Conservation (phyloP, 2,329 filamentous ascomycete species). For the Drechslera avenae region DNA sequence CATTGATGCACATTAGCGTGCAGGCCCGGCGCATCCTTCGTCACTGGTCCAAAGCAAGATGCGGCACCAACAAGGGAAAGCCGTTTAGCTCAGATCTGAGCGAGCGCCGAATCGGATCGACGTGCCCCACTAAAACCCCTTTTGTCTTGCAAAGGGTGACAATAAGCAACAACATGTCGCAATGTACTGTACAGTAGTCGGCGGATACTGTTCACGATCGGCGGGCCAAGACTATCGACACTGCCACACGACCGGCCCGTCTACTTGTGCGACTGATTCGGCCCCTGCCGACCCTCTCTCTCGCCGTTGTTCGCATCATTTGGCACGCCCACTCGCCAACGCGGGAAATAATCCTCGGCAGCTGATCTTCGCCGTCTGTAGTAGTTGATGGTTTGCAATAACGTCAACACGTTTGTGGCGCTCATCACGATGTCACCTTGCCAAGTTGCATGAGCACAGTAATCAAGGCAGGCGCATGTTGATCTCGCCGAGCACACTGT, state of each 20-base stretch:
- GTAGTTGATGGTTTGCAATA: conserved; percentile 6
- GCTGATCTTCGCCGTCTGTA: conserved; percentile 14
- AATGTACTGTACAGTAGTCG: conserved; percentile 10
- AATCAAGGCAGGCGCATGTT: conserved; percentile 20
- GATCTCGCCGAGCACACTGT: conserved; percentile 39
- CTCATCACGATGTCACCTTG: conserved; percentile 20
- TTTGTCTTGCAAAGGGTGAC: conserved; percentile 19
- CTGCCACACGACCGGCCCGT: conserved; percentile 1
- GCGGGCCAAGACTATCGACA: conserved; percentile 4
- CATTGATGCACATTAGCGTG: conserved; percentile 16
- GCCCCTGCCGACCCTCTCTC: conserved; percentile 8
- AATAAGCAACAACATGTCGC: conserved; percentile 16
- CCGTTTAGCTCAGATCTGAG: conserved; percentile 44
- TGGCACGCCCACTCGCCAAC: conserved; percentile 4
- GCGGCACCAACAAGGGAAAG: conserved; percentile 36
- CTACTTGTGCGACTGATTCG: background rate
- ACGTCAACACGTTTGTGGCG: conserved; percentile 31
- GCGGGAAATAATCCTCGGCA: conserved; percentile 6
- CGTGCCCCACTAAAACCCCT: conserved; percentile 39
- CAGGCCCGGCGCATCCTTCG: conserved; percentile 12
- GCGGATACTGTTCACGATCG: conserved; percentile 7
- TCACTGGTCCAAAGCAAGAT: conserved; percentile 32
- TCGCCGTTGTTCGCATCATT: conserved; percentile 7
- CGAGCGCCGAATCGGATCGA: conserved; percentile 41
- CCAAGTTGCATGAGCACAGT: conserved; percentile 24